Evolutionary conservation across 257 asterid species (phyloP), one percentile per base, ranked within the genome.

Genomic region (Capsicum baccatum): DNA sequence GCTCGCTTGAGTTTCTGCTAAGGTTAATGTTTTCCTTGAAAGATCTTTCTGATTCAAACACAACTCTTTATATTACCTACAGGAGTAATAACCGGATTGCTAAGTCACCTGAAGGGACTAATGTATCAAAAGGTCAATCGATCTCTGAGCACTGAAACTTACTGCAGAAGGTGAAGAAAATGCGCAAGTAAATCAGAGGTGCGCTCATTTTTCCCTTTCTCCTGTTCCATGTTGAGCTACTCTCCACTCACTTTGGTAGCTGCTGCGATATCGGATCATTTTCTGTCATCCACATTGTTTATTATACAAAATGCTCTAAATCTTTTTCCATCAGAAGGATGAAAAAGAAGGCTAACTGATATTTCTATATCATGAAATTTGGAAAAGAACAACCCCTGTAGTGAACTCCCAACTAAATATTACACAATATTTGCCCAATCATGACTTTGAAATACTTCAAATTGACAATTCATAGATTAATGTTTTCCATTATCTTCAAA

Each of bases 281-380:
- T 73, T 54, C 59, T 48, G 42, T 50, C 19, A 19, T 19, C 80
- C 59, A 48, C 80, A 3, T 48, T 73, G 80, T 73, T 71, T 71
- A 73, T 12, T 19, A 5, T 73, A 47, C 6, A 58, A 73, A 73
- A 48, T 11, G 59, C 60, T 73, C 59, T 48, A 35, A 73, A 19
- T 73, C 60, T 11, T 71, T n/a, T 74, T 74, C 80, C 17, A 48
- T 74, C 60, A 21, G 13, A 74, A 50, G 60, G 80, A 19, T 74
- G 44, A 50, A n/a, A 21, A 74, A 54, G 33, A 74, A 12, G 80
- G 21, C 6, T 21, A 12, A 21, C 60, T 50, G 60, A 74, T 74
- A 50, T 48, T 74, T 50, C 8, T 74, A 12, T 12, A 19, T 74
- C 44, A 50, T 74, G 37, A 74, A 74, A 1, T 74, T 52, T 50